Evolutionary conservation across 805 yeast species (phyloP).

Genomic region (Diddensiella santjacobensis): DNA sequence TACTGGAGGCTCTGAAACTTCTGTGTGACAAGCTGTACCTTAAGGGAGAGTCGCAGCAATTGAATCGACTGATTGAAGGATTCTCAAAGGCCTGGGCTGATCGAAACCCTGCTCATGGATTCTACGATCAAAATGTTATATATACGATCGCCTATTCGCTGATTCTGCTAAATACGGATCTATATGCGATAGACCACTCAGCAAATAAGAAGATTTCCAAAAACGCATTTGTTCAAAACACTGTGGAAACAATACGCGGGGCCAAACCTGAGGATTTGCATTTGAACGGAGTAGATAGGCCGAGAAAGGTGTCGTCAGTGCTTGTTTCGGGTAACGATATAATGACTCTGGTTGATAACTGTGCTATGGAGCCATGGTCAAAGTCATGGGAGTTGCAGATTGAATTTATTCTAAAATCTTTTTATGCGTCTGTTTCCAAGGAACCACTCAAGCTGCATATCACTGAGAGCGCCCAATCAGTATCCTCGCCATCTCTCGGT

Average conservation of each 20-base stretch:
- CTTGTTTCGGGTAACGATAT: conserved; percentile 1
- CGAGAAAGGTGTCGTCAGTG: background rate
- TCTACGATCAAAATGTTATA: conserved; percentile 51
- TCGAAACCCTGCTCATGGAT: conserved; percentile 45
- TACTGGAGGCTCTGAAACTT: conserved; percentile 53
- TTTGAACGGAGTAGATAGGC: background rate
- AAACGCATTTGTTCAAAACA: conserved; percentile 48
- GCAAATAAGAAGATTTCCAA: conserved; percentile 34
- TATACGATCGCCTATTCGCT: conserved; percentile 71
- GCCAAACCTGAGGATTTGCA: conserved; percentile 7
- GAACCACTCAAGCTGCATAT: conserved; percentile 25
- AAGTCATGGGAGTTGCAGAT: conserved; percentile 26
- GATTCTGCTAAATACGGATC: conserved; percentile 69
- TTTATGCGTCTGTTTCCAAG: conserved; percentile 26
- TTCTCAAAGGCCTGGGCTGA: conserved; percentile 62
- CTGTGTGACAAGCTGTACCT: conserved; percentile 67
- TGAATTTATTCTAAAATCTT: conserved; percentile 23
- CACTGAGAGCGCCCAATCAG: conserved; percentile 18
- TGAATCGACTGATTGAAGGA: conserved; percentile 67
- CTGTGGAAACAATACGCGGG: conserved; percentile 42
- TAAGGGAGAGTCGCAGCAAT: conserved; percentile 78
- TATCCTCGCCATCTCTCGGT: conserved; percentile 14
- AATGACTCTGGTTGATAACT: conserved; percentile 11
- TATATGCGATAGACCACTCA: conserved; percentile 51
- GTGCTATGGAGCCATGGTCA: conserved; percentile 14